Evolutionary conservation across 179 eudicot genomes (phyloP), one percentile per base, ranked within the genome.

Genomic region (Dionaea muscipula): DNA sequence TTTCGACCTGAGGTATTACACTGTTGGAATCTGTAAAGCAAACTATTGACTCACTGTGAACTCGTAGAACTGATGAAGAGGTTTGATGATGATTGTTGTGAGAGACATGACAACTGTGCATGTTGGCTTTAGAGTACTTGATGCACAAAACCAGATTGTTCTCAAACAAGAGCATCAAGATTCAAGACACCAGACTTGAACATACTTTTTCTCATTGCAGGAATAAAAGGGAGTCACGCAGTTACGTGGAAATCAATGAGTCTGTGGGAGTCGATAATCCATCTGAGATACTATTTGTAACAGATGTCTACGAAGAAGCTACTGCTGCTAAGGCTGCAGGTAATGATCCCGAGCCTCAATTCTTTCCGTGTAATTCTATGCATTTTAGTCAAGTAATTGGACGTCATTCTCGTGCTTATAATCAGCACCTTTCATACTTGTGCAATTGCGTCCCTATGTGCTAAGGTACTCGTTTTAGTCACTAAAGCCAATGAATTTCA

Each of bases 321-420:
- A 76, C 72, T 31, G 98, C 98, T 49, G 98, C 98, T 35, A 78
- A 77, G 72, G 78, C 88, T 43, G 95, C 98, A 55, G 98, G 98
- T 91, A 80, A 55, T 40, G 16, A 31, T 26, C 7, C 1, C 13
- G 22, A 49, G 17, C 25, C 28, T 49, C 17, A 11, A 11, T 31
- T 31, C 5, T n/a, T n/a, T n/a, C n/a, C n/a, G n/a, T n/a, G n/a
- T n/a, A n/a, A n/a, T n/a, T n/a, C n/a, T n/a, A n/a, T n/a, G n/a
- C n/a, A n/a, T n/a, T n/a, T n/a, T n/a, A n/a, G n/a, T n/a, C 35
- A 31, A 31, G 5, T 6, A 31, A 31, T 11, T 0, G 5, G 35
- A 31, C 8, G 5, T 31, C 35, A 31, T 11, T 6, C 5, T 31
- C 8, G 8, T 31, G 35, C 35, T 31, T 31, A 0, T 11, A 31